phyloP scores from a whole-genome alignment of 208 protist species.

The Herpetomonas samuelpessoai region DNA sequence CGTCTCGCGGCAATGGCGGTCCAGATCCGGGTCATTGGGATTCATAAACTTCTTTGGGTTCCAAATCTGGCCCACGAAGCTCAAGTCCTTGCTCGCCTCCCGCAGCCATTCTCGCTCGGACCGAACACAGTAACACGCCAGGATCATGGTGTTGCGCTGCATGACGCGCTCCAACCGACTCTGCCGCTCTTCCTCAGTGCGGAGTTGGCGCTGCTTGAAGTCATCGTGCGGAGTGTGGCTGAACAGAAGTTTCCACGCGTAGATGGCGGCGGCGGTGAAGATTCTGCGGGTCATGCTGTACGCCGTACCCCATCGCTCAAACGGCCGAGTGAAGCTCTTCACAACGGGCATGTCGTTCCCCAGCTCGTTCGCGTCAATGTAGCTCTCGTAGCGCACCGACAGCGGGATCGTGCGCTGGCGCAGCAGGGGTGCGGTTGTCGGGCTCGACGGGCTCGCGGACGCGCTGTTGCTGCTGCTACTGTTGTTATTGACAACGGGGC shows the following conservation, averaged over 20 bases:
- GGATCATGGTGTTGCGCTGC: constrained; percentile 87
- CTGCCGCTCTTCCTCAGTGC: constrained; percentile 54
- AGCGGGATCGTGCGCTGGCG: constrained; percentile 15
- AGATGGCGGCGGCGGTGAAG: constrained; percentile 75
- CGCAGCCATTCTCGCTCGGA: constrained; percentile 84
- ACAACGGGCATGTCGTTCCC: constrained; percentile 30
- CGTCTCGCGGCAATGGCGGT: constrained; percentile 69
- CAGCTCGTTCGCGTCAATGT: constrained; percentile 67
- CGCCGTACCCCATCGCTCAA: constrained; percentile 78
- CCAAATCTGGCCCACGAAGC: constrained; percentile 80
- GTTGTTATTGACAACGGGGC: no score
- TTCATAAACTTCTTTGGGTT: constrained; percentile 69
- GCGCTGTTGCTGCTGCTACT: no score
- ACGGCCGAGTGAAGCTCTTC: constrained; percentile 64
- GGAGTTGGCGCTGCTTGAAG: constrained; percentile 81
- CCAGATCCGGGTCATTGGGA: constrained; percentile 71
- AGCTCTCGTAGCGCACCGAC: constrained; percentile 52
- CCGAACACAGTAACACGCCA: constrained; percentile 82
- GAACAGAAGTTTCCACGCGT: constrained; percentile 92
- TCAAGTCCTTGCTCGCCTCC: constrained; percentile 77
- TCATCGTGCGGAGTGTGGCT: constrained; percentile 89
- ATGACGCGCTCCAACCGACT: constrained; percentile 72
- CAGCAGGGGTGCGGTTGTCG: not conserved
- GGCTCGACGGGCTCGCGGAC: no score
- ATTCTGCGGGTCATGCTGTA: constrained; percentile 50